Evolutionary conservation across 2,329 filamentous ascomycete species (phyloP), one percentile per base, ranked within the genome.

Genomic region (Pyrenophora teres): DNA sequence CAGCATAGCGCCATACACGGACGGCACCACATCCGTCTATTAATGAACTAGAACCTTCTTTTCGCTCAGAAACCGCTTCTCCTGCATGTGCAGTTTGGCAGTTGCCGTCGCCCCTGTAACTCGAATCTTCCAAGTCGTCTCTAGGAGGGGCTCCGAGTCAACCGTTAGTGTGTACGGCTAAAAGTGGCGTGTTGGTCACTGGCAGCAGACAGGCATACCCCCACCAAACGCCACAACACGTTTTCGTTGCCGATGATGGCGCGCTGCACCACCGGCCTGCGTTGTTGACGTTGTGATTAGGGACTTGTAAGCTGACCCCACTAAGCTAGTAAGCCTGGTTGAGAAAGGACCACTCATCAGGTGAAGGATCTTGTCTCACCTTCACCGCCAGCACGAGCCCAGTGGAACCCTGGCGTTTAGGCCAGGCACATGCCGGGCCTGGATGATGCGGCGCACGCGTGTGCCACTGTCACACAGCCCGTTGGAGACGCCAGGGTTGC

Each of bases 351-450:
- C 9, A 13, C 42, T 31, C 41, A 46, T 51, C 48, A 44, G 39
- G 50, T 52, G 50, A 52, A 52, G 39, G 44, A 21, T 40, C 21
- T 40, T 49, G 50, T 52, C 50, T 52, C 50, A 52, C 38, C 35
- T 35, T 40, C 45, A 52, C 44, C 49, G 44, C 49, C 21, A 33
- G 44, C 30, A 36, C 33, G 49, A 30, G 27, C 27, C 46, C 44
- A 19, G 35, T 35, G 42, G 38, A 32, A 30, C 49, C 44, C 49
- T 52, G 39, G 25, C 39, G 30, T 39, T 48, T 32, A 18, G 50
- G 40, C 27, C 36, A 44, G 35, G 39, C 50, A 48, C 48, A 39
- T 52, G 49, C 44, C 27, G 19, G 49, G 15, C 12, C 32, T 30
- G 18, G 33, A 27, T 25, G 38, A 38, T 42, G 44, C 27, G 32